Base-by-base conservation (phyloP, 371 early-diverging fungal species). In the Actinomortierella wolfii region DNA sequence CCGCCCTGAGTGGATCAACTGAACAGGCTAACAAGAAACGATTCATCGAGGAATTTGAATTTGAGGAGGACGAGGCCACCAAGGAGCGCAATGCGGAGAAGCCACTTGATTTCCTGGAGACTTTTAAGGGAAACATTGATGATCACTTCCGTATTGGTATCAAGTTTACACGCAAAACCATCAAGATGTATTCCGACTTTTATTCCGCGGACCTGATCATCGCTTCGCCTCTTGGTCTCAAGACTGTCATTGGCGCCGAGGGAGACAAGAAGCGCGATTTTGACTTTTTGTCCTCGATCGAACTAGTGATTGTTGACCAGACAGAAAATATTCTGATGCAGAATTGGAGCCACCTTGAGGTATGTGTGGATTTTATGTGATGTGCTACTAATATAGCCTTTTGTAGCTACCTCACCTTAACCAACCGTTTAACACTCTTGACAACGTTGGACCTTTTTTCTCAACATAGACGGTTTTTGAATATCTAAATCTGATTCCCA, bases 101-200 rank as follows among this genome's bases (percentile, higher is more conserved):
- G 60, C 94, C 95, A 7, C 91, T 82, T 0, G 98, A 97, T 70
- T 93, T 81, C 67, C 76, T 86, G 56, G 80, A 80, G 34, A 93
- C 89, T 9, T 99, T 99, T 77, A 85, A 79, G 8, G 98, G 97
- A 58, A 97, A 97, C 77, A 90, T 93, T 59, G 98, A 97, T 64
- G 99, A 99, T 77, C 90, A 89, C 58, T 99, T 99, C 79, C 85
- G 94, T n/a, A 77, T 97, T 49, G 97, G 97, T 8, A 83, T 99
- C 71, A 91, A 92, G 77, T 88, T 97, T 57, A 84, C 90, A 0
- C 84, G 89, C 49, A 95, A 91, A 75, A 81, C 93, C 3, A 81
- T 96, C 70, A 94, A 94, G 69, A 76, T 97, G 20, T 97, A 87
- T 67, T 71, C 92, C 6, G 86, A 91, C 39, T 95, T 97, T 54